Evolutionary conservation across 2,329 filamentous ascomycete genomes (phyloP), one percentile per base, ranked within the genome.

Genomic region (Clonostachys rosea): DNA sequence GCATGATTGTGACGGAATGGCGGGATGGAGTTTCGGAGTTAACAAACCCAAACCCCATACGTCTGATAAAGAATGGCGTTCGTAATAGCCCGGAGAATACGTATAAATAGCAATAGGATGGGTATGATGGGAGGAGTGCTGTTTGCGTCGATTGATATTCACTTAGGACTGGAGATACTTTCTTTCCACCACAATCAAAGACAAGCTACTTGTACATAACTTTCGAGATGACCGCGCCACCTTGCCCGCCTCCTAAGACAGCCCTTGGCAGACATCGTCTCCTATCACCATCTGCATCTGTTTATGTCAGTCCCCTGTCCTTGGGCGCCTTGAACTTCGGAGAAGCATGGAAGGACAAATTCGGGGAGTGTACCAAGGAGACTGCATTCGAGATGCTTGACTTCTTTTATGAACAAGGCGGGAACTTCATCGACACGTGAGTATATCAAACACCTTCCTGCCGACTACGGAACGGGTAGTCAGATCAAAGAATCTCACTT

Each of bases 341-440:
- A 6, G 66, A 80, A 47, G 47, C 51, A 5, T 59, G 55, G 55
- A 45, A 43, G 18, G 44, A 47, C 1, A n/a, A 49, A 5, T 49
- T 54, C 7, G 55, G 54, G 36, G 40, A 47, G 18, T 47, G 48
- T 34, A 42, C 36, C 59, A 81, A 82, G 56, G 71, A 76, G 40
- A 59, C 66, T 10, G 63, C 74, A 2, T 81, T 81, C 54, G 67
- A 69, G 36, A 67, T 84, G n/a, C 67, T 84, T 1, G 79, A 83
- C 50, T 68, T 69, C 47, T 83, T 73, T 61, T 73, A 68, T 47
- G 66, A 68, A 12, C 63, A 70, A 1, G 81, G 79, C 4, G 81
- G 81, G 4, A 84, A 83, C 61, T 83, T 84, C 59, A 79, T 84
- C 55, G 81, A 84, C 56, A 83, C 78, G 1, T 48, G n/a, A 11